phyloP scores from a whole-genome alignment of 1,139 yeast species.

The Lodderomyces orthopsilosis region DNA sequence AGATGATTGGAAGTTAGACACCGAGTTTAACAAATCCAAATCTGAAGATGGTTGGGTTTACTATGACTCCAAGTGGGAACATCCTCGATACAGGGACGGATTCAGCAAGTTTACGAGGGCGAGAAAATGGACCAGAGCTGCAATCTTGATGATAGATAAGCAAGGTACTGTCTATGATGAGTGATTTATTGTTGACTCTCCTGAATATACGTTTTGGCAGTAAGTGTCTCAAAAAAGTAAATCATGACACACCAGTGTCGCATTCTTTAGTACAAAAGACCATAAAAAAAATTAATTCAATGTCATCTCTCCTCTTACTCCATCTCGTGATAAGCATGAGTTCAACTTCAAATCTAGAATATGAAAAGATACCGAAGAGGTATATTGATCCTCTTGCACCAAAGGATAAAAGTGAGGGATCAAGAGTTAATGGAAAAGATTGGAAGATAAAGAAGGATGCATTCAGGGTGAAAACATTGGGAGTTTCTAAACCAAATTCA shows the following conservation, averaged over 20 bases:
- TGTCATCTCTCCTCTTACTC: background rate
- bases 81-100: slow-evolving; percentile 41
- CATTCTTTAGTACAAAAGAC: background rate
- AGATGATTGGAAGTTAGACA: slow-evolving; percentile 46
- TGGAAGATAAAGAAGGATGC: slow-evolving; percentile 59
- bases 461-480: slow-evolving; percentile 39
- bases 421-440: slow-evolving; percentile 51
- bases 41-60: slow-evolving; percentile 52
- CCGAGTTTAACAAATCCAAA: slow-evolving; percentile 34
- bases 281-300: slow-evolving; percentile 3
- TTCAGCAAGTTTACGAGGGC: slow-evolving; percentile 50
- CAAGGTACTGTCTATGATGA: slow-evolving; percentile 28
- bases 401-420: slow-evolving; percentile 39
- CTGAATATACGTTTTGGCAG: background rate
- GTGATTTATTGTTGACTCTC: slow-evolving; percentile 1
- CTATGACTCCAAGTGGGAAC: slow-evolving; percentile 52
- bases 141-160: slow-evolving; percentile 44
- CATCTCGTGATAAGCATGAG: slow-evolving; percentile 20
- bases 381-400: slow-evolving; percentile 25
- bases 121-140: slow-evolving; percentile 50
- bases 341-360: slow-evolving; percentile 23
- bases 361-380: slow-evolving; percentile 28
- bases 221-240: background rate
- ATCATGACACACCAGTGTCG: background rate
- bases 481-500: slow-evolving; percentile 22